Conservation (phyloP, 1,284 basidiomycete genomes). For the Gomphus bonarii region DNA sequence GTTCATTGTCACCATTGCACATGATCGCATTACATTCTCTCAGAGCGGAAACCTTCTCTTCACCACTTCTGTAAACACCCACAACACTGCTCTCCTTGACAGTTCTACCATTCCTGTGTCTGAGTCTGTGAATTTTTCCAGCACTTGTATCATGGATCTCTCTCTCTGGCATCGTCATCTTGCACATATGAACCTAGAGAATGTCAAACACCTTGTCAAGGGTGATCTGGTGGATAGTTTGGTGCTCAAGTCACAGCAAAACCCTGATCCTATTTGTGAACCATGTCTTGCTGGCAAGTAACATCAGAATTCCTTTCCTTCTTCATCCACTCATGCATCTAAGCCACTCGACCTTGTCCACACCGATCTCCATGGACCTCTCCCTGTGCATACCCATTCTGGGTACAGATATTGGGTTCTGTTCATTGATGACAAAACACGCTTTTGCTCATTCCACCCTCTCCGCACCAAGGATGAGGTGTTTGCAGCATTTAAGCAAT, state of each 20-base stretch:
- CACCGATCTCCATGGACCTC: conserved; percentile 25
- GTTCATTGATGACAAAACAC: conserved; percentile 25
- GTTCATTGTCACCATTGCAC: no score
- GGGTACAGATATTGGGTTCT: conserved; percentile 25
- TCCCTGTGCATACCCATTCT: conserved; percentile 16
- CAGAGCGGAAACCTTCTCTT: no score
- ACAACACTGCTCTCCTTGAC: no score
- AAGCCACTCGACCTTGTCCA: conserved; percentile 23
- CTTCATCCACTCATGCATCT: conserved; percentile 14
- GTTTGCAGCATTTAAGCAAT: no score
- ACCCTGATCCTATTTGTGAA: conserved; percentile 2
- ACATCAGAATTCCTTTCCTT: conserved; percentile 11
- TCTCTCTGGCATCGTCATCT: conserved; percentile 16
- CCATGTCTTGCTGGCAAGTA: conserved; percentile 18
- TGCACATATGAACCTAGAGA: conserved; percentile 11
- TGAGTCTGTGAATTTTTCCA: neutral
- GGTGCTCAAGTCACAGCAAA: no score
- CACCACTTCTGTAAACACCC: no score
- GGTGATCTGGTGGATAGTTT: neutral
- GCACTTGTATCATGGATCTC: conserved; percentile 13
- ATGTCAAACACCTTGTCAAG: conserved; percentile 17
- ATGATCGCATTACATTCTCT: no score
- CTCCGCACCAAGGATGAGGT: no score
- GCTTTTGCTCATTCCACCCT: conserved; percentile 18
- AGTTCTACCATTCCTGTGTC: no score